phyloP scores from a whole-genome alignment of 1,284 basidiomycete species.

The Apiotrichum mycotoxinovorans region DNA sequence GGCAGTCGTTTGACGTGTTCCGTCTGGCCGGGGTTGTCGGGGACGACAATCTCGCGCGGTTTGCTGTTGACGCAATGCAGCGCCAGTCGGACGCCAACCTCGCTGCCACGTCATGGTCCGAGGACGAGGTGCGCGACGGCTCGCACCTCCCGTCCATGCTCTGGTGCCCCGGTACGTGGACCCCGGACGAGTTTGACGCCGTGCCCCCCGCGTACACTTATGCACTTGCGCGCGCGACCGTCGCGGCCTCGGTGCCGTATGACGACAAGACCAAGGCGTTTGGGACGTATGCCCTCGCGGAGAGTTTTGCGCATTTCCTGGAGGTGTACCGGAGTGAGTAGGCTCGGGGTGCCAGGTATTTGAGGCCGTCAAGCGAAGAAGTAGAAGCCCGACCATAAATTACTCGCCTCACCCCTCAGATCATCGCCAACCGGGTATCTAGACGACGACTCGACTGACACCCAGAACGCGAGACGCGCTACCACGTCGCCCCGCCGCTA shows the following conservation, averaged over 20 bases:
- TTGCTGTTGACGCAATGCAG: neutral
- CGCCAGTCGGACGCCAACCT: neutral
- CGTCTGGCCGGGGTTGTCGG: neutral
- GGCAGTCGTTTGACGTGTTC: neutral
- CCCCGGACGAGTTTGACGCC: neutral
- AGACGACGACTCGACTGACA: too few species aligned
- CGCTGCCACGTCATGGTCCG: too few species aligned
- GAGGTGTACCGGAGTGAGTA: neutral
- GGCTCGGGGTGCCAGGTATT: too few species aligned
- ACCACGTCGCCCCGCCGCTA: too few species aligned
- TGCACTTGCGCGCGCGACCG: neutral
- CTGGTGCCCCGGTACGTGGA: slow-evolving; percentile 1
- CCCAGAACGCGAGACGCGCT: too few species aligned
- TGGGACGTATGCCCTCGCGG: neutral
- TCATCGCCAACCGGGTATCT: too few species aligned
- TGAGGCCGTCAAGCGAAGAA: too few species aligned
- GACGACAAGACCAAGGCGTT: neutral
- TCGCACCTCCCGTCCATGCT: neutral
- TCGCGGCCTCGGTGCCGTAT: neutral
- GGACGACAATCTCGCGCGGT: slow-evolving; percentile 2
- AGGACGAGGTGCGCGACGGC: neutral
- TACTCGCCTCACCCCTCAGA: too few species aligned
- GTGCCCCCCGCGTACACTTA: neutral
- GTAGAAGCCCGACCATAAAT: too few species aligned
- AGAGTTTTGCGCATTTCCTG: neutral